Conservation (phyloP, 2,329 filamentous ascomycete genomes). For the Scleromitrula shiraiana region DNA sequence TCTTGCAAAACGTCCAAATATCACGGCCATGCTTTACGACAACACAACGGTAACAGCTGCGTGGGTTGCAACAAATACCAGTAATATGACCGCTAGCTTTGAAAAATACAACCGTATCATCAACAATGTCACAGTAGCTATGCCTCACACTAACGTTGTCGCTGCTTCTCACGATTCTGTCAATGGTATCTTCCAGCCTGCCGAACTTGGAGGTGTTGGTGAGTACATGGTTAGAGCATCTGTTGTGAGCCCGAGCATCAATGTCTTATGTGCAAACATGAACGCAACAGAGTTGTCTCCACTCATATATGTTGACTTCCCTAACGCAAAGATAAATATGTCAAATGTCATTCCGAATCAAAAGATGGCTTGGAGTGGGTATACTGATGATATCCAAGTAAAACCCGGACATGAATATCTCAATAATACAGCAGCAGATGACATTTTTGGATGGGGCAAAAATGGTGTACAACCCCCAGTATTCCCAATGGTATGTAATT, state of each 20-base stretch:
- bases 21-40: conserved; percentile 57
- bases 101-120: conserved; percentile 47
- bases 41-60: conserved; percentile 63
- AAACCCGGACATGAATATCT: conserved; percentile 34
- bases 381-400: conserved; percentile 34
- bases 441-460: conserved; percentile 62
- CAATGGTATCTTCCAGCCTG: conserved; percentile 65
- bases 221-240: conserved; percentile 61
- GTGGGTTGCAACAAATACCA: conserved; percentile 55
- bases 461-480: conserved; percentile 41
- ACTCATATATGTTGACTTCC: conserved; percentile 57
- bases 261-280: conserved; percentile 67
- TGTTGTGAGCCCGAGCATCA: conserved; percentile 61
- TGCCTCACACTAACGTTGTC: conserved; percentile 65
- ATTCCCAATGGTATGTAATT: conserved; percentile 37
- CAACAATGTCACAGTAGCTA: conserved; percentile 69
- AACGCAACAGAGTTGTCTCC: conserved; percentile 49
- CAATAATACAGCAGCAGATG: conserved; percentile 55
- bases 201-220: conserved; percentile 55
- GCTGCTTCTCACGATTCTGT: conserved; percentile 49
- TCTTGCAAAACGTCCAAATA: conserved; percentile 44
- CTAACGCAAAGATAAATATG: conserved; percentile 31
- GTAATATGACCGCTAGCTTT: conserved; percentile 45
- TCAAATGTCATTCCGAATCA: conserved; percentile 32
- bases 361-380: conserved; percentile 30